Conservation (phyloP, 768 basidiomycete species). For the Calocybe gangraenosa region DNA sequence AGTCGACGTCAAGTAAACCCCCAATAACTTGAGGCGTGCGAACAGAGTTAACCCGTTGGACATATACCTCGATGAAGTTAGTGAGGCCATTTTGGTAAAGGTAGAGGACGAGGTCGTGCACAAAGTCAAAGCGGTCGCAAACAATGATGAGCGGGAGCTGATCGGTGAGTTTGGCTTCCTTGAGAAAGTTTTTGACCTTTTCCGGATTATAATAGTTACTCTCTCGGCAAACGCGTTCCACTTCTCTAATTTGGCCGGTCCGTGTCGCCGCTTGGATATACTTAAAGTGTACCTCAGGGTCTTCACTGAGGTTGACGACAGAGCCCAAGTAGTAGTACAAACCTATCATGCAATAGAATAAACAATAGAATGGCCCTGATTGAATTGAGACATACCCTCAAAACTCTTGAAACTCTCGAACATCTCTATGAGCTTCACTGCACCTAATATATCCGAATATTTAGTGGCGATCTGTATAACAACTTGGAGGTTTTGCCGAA, state of each 20-base stretch:
- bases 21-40: conserved; percentile 97
- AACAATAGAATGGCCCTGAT: background rate
- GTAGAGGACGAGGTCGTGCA: conserved; percentile 97
- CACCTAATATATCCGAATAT: conserved; percentile 96
- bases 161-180: conserved; percentile 94
- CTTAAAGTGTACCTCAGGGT: conserved; percentile 98
- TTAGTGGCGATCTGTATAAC: conserved; percentile 98
- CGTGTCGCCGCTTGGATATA: conserved; percentile 99
- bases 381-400: conserved; percentile 55
- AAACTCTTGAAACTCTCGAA: conserved; percentile 98
- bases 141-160: conserved; percentile 99
- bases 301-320: conserved; percentile 93
- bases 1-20: conserved; percentile 95
- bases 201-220: conserved; percentile 98
- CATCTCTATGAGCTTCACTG: conserved; percentile 97
- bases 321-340: conserved; percentile 99
- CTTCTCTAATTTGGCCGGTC: conserved; percentile 97
- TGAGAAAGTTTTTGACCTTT: conserved; percentile 99
- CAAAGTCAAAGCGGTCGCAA: conserved; percentile 99
- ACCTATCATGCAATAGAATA: conserved; percentile 35
- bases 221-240: conserved; percentile 97
- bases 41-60: conserved; percentile 95
- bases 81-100: conserved; percentile 96
- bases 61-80: conserved; percentile 99
- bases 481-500: conserved; percentile 94